Conservation (phyloP, 257 asterid genomes). For the Plantago ovata region DNA sequence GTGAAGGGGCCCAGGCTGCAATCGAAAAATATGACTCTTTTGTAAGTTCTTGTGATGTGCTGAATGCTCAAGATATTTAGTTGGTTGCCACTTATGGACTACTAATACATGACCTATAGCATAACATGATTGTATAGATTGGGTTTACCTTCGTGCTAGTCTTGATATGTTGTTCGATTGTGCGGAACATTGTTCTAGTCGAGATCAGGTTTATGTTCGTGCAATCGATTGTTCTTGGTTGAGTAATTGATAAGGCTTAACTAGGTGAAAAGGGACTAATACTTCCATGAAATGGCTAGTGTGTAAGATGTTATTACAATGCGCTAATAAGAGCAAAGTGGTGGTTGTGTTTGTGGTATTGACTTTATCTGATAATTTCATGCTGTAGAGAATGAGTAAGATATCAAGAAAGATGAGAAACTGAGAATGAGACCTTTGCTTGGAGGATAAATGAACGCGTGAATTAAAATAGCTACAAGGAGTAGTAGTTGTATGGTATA, state of each 20-base stretch:
- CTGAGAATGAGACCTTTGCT: slow-evolving; percentile 9
- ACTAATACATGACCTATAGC: neutral
- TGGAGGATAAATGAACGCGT: neutral
- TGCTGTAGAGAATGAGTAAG: neutral
- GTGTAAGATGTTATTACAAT: no score
- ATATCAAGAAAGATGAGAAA: neutral
- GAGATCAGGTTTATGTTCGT: no score
- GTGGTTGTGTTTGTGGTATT: neutral
- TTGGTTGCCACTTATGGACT: neutral
- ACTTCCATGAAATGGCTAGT: neutral
- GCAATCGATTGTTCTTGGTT: neutral
- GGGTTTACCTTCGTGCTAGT: neutral
- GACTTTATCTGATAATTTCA: neutral
- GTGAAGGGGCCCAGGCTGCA: slow-evolving; percentile 75
- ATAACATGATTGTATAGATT: neutral
- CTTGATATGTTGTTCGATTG: neutral
- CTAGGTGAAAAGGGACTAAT: no score
- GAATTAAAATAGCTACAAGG: no score
- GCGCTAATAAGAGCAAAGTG: neutral
- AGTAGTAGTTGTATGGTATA: neutral
- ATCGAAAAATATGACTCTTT: slow-evolving; percentile 57
- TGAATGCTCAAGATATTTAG: neutral
- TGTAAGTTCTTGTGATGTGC: slow-evolving; percentile 39
- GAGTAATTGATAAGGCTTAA: neutral
- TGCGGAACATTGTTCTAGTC: neutral